Percentiles rank a stretch among this genome's conserved stretches.
Evolutionary conservation across 2,329 filamentous ascomycete genomes (phyloP).

Genomic region (Beauveria caledonica): DNA sequence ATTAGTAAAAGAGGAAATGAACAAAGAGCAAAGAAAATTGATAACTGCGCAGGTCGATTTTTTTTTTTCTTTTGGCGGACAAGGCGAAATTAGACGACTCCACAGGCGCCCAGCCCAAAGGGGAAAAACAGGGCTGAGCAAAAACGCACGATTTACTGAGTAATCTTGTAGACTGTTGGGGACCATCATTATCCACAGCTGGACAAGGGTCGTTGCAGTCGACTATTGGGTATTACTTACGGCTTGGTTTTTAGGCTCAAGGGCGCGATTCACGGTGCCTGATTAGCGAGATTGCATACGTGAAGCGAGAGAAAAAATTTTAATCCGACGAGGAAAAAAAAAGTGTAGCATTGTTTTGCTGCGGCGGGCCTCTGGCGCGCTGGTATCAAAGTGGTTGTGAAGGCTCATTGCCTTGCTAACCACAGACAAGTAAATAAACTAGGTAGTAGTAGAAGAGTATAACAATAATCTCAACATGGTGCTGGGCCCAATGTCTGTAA

Average conservation of each 20-base stretch:
- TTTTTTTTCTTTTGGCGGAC: neutral
- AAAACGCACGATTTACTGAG: neutral
- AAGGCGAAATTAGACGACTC: slow-evolving; percentile 1
- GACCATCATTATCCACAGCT: neutral
- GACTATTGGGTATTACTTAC: neutral
- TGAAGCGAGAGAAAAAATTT: neutral
- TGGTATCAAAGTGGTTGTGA: neutral
- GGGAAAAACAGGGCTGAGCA: neutral
- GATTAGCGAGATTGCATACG: neutral
- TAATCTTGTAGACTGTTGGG: neutral
- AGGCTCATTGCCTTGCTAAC: neutral
- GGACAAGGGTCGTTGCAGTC: neutral
- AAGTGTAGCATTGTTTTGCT: slow-evolving; percentile 4
- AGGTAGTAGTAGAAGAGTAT: neutral
- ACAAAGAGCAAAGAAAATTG: too few relatives aligned
- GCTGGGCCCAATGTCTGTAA: slow-evolving; percentile 1
- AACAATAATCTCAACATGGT: neutral
- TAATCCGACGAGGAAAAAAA: neutral
- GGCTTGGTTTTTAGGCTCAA: neutral
- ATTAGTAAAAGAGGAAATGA: too few relatives aligned
- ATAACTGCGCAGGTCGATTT: too few relatives aligned
- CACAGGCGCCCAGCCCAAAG: neutral
- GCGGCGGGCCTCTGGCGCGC: slow-evolving; percentile 3
- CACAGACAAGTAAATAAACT: neutral
- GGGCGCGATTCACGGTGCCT: slow-evolving; percentile 5